Percentiles rank a stretch among this genome's conserved stretches.
Conservation (phyloP, 176 grass and related monocot species). For the Typha latifolia region DNA sequence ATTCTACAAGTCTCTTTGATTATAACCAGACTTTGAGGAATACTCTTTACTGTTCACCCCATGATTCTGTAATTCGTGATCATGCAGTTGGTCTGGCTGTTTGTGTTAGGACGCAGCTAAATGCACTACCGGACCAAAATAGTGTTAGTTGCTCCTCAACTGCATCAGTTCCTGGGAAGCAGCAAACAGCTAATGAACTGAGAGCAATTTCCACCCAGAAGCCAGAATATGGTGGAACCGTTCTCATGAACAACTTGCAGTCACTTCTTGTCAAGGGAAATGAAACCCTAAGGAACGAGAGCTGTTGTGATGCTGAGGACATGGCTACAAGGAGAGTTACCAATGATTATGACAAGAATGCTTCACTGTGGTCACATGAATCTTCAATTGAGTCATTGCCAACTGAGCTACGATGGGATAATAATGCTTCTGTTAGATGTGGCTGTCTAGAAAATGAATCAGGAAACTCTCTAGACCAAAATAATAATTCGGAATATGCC, state of each 20-base stretch:
- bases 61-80: constrained; percentile 62
- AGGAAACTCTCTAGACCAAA: neutral
- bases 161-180: constrained; percentile 1
- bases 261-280: no score
- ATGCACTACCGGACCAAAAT: constrained; percentile 21
- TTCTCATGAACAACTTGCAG: no score
- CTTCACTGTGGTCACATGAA: neutral
- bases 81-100: constrained; percentile 70
- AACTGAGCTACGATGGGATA: constrained; percentile 4
- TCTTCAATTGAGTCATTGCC: neutral
- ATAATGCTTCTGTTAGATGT: neutral
- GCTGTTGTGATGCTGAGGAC: no score
- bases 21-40: constrained; percentile 62
- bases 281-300: no score
- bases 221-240: constrained; percentile 11
- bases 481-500: neutral
- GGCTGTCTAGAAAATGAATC: neutral
- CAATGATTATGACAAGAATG: neutral
- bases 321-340: neutral
- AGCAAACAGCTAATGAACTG: constrained; percentile 17
- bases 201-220: constrained; percentile 17
- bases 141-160: constrained; percentile 10
- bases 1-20: constrained; percentile 47
- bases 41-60: constrained; percentile 55
- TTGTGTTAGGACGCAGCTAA: constrained; percentile 62